Base-by-base conservation (phyloP, 1,284 basidiomycete species). In the Puccinia horiana region DNA sequence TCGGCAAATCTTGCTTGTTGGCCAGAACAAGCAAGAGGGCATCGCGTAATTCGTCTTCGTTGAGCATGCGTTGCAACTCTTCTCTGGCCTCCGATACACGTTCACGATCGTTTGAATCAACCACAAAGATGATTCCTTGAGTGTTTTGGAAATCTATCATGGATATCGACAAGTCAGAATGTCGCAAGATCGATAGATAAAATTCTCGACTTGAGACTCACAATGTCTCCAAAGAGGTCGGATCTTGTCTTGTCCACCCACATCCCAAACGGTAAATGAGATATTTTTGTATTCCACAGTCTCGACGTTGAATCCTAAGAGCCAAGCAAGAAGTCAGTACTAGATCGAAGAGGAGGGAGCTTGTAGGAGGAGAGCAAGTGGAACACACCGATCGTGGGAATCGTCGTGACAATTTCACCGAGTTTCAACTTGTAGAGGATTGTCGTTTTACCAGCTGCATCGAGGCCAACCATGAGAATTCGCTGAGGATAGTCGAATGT, bases 251-350 rank as follows among this genome's bases (percentile, higher is more conserved):
- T 98, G 96, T 54, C 96, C 97, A 87, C 97, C 97, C 82, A 99
- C 97, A 88, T 99, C 97, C 97, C 97, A 99, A 35, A 99, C 97
- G 86, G 97, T 99, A 90, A 99, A 99, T 87, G 96, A 97, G 87
- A 99, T 96, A 86, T 99, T 99, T 91, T 98, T 98, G 90, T 99
- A 99, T 84, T 96, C 97, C 84, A 99, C 97, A 16, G 97, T 99
- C 89, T 99, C 96, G 85, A 99, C 96, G 88, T 99, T 98, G 91
- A 97, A 97, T 83, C 95, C 95, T 96, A 80, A 74, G 23, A 42
- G 11, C 44, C 23, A 37, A 58, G 56, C 47, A 73, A 76, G 63
- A 16, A 11, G 44, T 70, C 40, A 63, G 61, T 29, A 44, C 18
- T 42, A 14, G 40, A 32, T 6, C 14, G 26, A 44, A 42, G 65